phyloP scores from a whole-genome alignment of 75 land plant species.

The Pseudotsuga menziesii region DNA sequence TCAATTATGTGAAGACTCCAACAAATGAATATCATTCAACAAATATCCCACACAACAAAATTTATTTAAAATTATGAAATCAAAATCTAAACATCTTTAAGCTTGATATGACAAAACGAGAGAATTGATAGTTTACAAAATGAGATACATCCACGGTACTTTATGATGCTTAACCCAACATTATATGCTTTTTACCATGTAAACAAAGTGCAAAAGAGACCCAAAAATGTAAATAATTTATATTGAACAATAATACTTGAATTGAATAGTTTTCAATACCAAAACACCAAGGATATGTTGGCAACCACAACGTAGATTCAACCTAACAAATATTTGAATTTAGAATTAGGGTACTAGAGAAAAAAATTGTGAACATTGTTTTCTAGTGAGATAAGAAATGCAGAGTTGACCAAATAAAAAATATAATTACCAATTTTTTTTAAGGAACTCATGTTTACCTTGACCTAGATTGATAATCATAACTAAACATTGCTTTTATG shows the following conservation, averaged over 20 bases:
- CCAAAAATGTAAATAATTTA: neutral
- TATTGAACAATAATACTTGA: neutral
- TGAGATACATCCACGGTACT: too few species aligned
- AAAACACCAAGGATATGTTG: neutral
- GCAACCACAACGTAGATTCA: neutral
- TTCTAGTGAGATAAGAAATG: neutral
- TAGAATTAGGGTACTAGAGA: neutral
- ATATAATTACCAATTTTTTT: neutral
- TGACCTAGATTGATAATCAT: constrained; percentile 87
- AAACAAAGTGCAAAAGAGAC: constrained; percentile 38
- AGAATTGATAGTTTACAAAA: too few species aligned
- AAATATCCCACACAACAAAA: too few species aligned
- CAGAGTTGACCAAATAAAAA: neutral
- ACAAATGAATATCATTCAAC: too few species aligned
- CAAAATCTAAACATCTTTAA: too few species aligned
- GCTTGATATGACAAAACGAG: too few species aligned
- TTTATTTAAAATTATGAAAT: too few species aligned
- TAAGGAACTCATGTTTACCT: constrained; percentile 31
- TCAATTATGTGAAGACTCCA: too few species aligned
- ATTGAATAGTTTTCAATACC: neutral
- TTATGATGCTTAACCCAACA: constrained; percentile 41
- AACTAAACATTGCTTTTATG: constrained; percentile 89
- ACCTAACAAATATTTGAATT: neutral
- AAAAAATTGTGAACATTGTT: neutral
- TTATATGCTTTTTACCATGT: constrained; percentile 63